Percentiles rank a stretch among this genome's conserved stretches.
phyloP scores from a whole-genome alignment of 345 rosid species.

The Gossypium rotundifolium region DNA sequence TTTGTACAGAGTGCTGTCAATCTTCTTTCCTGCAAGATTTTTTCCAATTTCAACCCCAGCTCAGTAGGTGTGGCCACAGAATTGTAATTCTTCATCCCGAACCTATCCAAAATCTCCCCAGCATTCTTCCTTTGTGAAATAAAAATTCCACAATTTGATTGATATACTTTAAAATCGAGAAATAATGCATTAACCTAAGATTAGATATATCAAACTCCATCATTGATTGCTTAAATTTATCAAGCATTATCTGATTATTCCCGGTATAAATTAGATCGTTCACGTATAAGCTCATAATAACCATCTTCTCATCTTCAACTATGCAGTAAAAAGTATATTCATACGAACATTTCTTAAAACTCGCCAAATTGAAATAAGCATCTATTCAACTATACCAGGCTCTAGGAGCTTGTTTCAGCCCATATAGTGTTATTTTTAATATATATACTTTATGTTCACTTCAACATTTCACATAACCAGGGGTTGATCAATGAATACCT shows the following conservation, averaged over 20 bases:
- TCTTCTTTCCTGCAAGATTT: neutral
- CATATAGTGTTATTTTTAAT: neutral
- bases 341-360: too few relatives aligned
- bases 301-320: neutral
- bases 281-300: neutral
- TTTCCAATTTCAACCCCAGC: neutral
- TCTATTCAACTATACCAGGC: too few relatives aligned
- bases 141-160: too few relatives aligned
- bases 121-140: too few relatives aligned
- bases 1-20: neutral
- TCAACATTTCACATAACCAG: neutral
- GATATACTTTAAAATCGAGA: too few relatives aligned
- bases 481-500: neutral
- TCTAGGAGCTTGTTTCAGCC: neutral
- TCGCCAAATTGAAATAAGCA: too few relatives aligned
- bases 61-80: too few relatives aligned
- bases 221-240: neutral
- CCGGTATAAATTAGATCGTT: too few relatives aligned
- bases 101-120: too few relatives aligned
- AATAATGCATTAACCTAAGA: too few relatives aligned
- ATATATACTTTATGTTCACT: neutral
- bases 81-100: too few relatives aligned
- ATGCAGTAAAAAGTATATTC: neutral
- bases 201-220: too few relatives aligned
- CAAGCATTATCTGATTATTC: neutral